Conservation (phyloP, 129 eudicot species). For the Centella asiatica region DNA sequence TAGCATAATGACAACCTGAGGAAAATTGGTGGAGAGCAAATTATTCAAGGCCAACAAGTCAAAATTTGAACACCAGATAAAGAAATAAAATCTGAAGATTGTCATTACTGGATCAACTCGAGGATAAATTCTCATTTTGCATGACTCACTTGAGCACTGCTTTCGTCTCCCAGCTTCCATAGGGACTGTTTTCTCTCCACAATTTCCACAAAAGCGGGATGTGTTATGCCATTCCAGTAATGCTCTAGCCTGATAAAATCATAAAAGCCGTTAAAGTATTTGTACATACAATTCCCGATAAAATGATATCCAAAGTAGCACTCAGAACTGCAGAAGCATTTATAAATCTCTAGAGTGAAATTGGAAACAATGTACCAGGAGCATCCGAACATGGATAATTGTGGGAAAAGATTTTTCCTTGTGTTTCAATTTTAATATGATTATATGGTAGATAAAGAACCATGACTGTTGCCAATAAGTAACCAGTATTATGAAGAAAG, state of each 20-base stretch:
- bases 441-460: no score
- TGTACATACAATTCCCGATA: not conserved
- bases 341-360: not conserved
- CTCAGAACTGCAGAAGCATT: no score
- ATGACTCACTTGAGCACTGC: conserved; percentile 57
- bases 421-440: no score
- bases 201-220: conserved; percentile 74
- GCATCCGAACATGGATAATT: not conserved
- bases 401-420: not conserved
- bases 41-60: not conserved
- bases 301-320: not conserved
- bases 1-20: conserved; percentile 85
- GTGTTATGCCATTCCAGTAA: conserved; percentile 74
- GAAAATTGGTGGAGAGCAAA: not conserved
- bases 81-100: conserved; percentile 1
- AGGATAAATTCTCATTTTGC: conserved; percentile 79
- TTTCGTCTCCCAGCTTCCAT: conserved; percentile 84
- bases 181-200: conserved; percentile 60
- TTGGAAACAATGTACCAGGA: not conserved
- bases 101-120: conserved; percentile 83
- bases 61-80: not conserved
- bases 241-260: conserved; percentile 66
- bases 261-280: not conserved
- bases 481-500: no score
- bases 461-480: no score